Evolutionary conservation across 257 asterid species (phyloP).

Genomic region (Solanum ossicruentum): DNA sequence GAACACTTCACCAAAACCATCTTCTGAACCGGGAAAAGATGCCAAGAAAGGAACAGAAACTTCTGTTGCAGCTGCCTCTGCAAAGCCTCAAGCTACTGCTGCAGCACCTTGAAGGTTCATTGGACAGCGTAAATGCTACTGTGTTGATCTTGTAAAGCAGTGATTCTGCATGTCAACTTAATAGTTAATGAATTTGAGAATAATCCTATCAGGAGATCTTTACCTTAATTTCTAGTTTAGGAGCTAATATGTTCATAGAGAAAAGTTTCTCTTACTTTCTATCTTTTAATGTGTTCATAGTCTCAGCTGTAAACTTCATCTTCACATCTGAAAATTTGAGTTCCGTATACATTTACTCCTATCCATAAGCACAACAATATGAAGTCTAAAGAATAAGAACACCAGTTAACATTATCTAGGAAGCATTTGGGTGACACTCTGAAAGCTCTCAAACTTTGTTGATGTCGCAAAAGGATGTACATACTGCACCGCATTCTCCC

Average conservation of each 20-base stretch:
- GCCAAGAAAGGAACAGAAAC: constrained; percentile 1
- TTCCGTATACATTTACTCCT: not conserved
- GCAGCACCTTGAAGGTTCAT: not conserved
- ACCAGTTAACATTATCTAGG: constrained; percentile 39
- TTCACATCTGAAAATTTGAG: not conserved
- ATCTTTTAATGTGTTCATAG: not conserved
- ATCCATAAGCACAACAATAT: not conserved
- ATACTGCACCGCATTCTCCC: constrained; percentile 19
- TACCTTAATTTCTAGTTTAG: not conserved
- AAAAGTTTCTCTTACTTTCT: not conserved
- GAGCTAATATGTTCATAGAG: not conserved
- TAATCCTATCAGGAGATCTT: not conserved
- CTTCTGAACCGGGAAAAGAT: constrained; percentile 6
- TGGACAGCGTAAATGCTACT: not conserved
- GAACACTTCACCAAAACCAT: constrained; percentile 1
- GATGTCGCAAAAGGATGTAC: constrained; percentile 8
- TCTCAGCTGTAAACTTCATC: not conserved
- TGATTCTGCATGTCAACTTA: not conserved
- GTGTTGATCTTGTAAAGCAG: not conserved
- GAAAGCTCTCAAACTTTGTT: constrained; percentile 14
- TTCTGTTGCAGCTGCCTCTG: not conserved
- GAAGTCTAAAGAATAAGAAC: not conserved
- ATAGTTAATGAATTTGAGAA: not conserved
- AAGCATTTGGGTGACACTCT: constrained; percentile 27
- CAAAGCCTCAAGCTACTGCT: not conserved